phyloP scores from a whole-genome alignment of 805 yeast species.

The Clavispora carvajalis region DNA sequence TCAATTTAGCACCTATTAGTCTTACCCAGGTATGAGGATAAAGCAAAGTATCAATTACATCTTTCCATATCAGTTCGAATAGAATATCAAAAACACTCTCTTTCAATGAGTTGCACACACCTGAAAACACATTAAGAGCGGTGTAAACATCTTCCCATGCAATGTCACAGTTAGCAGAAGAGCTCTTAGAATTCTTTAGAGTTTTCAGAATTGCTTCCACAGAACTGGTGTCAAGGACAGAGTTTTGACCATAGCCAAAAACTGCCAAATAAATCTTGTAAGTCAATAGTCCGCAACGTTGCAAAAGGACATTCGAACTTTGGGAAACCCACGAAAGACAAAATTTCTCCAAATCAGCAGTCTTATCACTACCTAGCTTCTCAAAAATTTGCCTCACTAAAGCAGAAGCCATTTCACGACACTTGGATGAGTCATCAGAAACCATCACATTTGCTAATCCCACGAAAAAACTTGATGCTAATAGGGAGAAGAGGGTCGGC shows the following conservation, averaged over 20 bases:
- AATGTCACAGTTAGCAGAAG: constrained; percentile 30
- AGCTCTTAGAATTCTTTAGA: constrained; percentile 28
- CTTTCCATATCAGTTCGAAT: constrained; percentile 44
- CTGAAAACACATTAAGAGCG: constrained; percentile 48
- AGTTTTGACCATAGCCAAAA: constrained; percentile 37
- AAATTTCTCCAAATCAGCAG: constrained; percentile 37
- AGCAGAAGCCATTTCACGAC: constrained; percentile 77
- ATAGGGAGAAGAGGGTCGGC: constrained; percentile 48
- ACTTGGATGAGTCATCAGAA: constrained; percentile 70
- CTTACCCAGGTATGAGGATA: constrained; percentile 95
- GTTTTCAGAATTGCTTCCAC: constrained; percentile 19
- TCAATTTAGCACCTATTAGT: constrained; percentile 54
- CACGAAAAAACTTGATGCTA: constrained; percentile 75
- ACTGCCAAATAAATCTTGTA: constrained; percentile 57
- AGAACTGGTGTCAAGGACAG: constrained; percentile 37
- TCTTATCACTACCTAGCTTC: constrained; percentile 36
- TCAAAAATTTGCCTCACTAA: constrained; percentile 52
- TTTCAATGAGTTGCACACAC: constrained; percentile 35
- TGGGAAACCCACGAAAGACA: constrained; percentile 61
- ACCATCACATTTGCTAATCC: constrained; percentile 73
- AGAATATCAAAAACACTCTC: constrained; percentile 20
- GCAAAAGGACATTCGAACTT: constrained; percentile 44
- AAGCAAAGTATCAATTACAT: constrained; percentile 50
- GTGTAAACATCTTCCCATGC: constrained; percentile 80
- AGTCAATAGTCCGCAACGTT: constrained; percentile 70